These are phyloP conservation scores for Xylaria flabelliformis DNA, from an alignment of 495 filamentous ascomycete species.

Conservation along the genomic window DNA sequence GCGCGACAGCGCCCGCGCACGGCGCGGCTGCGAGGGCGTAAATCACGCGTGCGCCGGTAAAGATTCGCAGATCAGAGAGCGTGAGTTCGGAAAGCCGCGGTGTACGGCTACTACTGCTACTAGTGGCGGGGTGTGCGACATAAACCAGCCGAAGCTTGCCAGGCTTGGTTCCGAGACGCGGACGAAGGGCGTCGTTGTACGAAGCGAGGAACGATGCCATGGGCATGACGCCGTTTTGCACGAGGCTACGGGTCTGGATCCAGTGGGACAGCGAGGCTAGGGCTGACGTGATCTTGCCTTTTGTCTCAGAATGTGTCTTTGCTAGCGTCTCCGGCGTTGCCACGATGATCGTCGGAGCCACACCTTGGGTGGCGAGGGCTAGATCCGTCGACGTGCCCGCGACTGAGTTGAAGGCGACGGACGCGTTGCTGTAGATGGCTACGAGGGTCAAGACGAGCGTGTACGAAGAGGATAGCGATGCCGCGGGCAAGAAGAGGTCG, in stretches of 20 bases:
- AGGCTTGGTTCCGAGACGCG: slow-evolving; percentile 67
- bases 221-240: slow-evolving; percentile 75
- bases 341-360: slow-evolving; percentile 84
- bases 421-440: slow-evolving; percentile 82
- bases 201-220: slow-evolving; percentile 65
- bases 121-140: slow-evolving; percentile 64
- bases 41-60: slow-evolving; percentile 78
- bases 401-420: slow-evolving; percentile 87
- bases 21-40: slow-evolving; percentile 84
- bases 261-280: slow-evolving; percentile 63
- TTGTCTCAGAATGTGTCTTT: slow-evolving; percentile 63
- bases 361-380: slow-evolving; percentile 68
- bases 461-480: slow-evolving; percentile 79
- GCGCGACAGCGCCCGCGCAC: slow-evolving; percentile 83
- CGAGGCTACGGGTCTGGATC: slow-evolving; percentile 70
- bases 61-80: slow-evolving; percentile 79
- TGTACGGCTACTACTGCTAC: slow-evolving; percentile 37
- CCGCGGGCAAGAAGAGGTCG: slow-evolving; percentile 89
- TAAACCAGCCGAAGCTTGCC: slow-evolving; percentile 79
- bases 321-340: slow-evolving; percentile 76
- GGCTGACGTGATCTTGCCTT: slow-evolving; percentile 52
- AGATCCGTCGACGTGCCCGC: slow-evolving; percentile 74
- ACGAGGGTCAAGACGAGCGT: slow-evolving; percentile 79
- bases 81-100: slow-evolving; percentile 66
- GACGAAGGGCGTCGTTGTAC: slow-evolving; percentile 64